Base-by-base conservation (phyloP, 73 alveolate genomes). In the Paramecium sonneborni region DNA sequence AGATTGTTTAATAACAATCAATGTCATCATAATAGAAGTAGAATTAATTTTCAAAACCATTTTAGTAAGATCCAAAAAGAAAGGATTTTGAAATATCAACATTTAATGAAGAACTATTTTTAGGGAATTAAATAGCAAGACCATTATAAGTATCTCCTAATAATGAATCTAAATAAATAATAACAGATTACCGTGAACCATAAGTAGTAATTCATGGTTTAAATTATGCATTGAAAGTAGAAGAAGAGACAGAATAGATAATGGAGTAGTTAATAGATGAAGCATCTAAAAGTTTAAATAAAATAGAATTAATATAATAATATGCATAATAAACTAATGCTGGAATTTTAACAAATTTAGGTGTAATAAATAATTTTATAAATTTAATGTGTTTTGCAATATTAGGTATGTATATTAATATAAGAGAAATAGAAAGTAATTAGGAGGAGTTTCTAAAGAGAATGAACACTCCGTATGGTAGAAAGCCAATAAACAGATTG, bases 401-500 rank as follows among this genome's bases (percentile, higher is more conserved):
- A 14, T 2, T 38, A 35, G 87, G 87, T 74, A 74, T 2, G 1
- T 14, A 3, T 1, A 9, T 32, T 4, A 74, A 74, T 74, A 37
- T 70, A 32, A 74, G 8, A 32, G 35, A 35, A 74, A 12, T 34
- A 86, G 87, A 86, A 76, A 57, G 38, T 38, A 30, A 85, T 85
- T 52, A 30, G 39, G 88, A 62, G 18, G 62, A 86, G 24, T 86
- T 86, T 32, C 4, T 86, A 20, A 67, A 62, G 20, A 67, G 38
- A 38, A 62, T 86, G 93, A 86, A 86, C 26, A 39, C 68, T 62
- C 93, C 93, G 0, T 86, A 37, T 86, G 93, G 93, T 10, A 62
- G 57, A 34, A 76, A 55, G 9, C 93, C 93, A 15, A 30, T 76
- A 32, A 38, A 35, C n/a, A 72, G 93, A 62, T 67, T 86, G 62